phyloP scores from a whole-genome alignment of 1,284 basidiomycete species.

The Ganoderma leucocontextum region DNA sequence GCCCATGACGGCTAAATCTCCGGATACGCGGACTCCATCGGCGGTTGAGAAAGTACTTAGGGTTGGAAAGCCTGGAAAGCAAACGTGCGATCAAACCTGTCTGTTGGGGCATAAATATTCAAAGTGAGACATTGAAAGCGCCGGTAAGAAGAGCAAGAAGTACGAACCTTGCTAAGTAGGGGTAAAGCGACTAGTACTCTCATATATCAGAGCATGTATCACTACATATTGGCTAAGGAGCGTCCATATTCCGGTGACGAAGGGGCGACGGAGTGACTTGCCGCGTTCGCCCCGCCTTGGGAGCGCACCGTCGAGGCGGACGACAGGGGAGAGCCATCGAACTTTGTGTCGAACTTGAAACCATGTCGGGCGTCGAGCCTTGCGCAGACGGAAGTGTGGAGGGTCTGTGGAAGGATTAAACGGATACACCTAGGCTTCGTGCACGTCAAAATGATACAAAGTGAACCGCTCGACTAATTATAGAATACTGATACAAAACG shows the following conservation, averaged over 20 bases:
- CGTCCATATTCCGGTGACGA: neutral
- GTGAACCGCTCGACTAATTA: neutral
- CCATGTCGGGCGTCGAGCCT: neutral
- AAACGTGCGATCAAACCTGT: neutral
- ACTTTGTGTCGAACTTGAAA: neutral
- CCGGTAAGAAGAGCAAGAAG: neutral
- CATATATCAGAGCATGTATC: neutral
- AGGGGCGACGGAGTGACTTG: neutral
- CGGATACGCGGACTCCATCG: neutral
- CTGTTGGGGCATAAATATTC: neutral
- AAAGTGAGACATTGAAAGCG: neutral
- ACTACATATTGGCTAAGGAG: neutral
- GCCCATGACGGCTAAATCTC: too few species aligned
- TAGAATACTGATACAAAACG: conserved; percentile 9
- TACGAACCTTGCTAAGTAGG: neutral
- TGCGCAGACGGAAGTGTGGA: neutral
- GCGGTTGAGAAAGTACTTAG: too few species aligned
- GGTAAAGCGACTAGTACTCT: neutral
- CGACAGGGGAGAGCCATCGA: neutral
- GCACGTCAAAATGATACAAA: conserved; percentile 9
- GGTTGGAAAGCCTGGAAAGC: neutral
- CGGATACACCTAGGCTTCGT: conserved; percentile 1
- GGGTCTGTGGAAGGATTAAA: neutral
- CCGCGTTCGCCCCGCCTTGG: neutral
- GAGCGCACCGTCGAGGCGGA: neutral